These are phyloP conservation scores for Alternaria incomplexa DNA, from an alignment of 2,329 filamentous ascomycete genomes.

Conservation along the genomic window DNA sequence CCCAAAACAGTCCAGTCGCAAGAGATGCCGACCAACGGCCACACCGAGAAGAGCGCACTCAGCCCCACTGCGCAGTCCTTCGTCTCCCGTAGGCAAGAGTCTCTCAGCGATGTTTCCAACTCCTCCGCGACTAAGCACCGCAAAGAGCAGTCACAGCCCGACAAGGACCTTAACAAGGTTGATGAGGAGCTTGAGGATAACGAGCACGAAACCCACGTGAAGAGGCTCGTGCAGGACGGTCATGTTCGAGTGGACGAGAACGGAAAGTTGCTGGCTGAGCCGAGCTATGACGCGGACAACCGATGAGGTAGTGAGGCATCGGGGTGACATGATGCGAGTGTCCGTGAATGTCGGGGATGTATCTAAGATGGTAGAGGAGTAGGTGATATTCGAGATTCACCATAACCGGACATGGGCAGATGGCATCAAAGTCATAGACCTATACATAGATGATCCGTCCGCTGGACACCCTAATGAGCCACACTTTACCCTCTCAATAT, in stretches of 20 bases:
- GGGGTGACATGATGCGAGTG: neutral
- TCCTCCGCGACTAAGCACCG: conserved; percentile 5
- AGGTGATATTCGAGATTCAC: neutral
- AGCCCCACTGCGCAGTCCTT: conserved; percentile 34
- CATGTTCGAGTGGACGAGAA: neutral
- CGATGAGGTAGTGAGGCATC: too few relatives aligned
- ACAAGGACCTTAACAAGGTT: neutral
- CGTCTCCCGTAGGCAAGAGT: conserved; percentile 10
- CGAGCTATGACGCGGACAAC: neutral
- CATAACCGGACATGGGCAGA: neutral
- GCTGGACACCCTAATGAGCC: neutral
- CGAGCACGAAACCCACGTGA: neutral
- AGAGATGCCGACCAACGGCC: conserved; percentile 33
- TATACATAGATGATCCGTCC: neutral
- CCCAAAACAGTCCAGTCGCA: conserved; percentile 36
- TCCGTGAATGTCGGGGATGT: neutral
- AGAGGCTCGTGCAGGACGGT: neutral
- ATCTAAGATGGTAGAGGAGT: neutral
- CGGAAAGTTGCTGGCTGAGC: neutral
- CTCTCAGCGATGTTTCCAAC: conserved; percentile 22
- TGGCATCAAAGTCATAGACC: neutral
- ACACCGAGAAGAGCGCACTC: conserved; percentile 30
- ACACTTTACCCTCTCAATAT: neutral
- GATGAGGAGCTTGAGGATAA: neutral
- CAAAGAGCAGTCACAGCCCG: conserved; percentile 8